Evolutionary conservation across 2,329 filamentous ascomycete species (phyloP), one percentile per base, ranked within the genome.

Genomic region (Pseudocercospora pini-densiflorae): DNA sequence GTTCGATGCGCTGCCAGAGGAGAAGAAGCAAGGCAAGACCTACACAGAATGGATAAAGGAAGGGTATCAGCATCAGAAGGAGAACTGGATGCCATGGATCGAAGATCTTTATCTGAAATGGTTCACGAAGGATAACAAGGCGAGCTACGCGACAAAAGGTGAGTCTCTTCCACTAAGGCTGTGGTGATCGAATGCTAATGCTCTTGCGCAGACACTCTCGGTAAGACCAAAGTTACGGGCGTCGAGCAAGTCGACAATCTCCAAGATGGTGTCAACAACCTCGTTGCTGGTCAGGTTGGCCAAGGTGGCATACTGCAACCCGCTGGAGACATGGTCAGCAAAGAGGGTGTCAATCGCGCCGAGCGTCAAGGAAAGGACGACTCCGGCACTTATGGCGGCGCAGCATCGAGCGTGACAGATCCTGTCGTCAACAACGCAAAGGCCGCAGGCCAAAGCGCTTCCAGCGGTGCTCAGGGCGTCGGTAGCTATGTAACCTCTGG

Each of bases 91-190:
- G 76, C 90, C 90, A 0, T 92, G 90, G 90, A 81, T 92, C 64
- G 90, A 93, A 78, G 90, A 93, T 77, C 78, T 88, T 66, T 92
- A 91, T 77, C 84, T 93, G 29, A 83, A 84, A 61, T 92, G 87
- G 83, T 92, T 92, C 78, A 91, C 89, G 73, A 90, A 89, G 69
- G 89, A 92, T 75, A 93, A 93, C 84, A 92, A 93, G 79, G 86
- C 89, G 5, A 89, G 86, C 76, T 92, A 92, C 74, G 82, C 87
- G 5, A 85, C 89, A 1, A 92, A 90, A 79, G 85, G 90, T 91
- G 77, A 36, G 81, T 36, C 12, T 23, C 77, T 47, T 5, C 9
- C n/a, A 43, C 2, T 9, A 16, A 33, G 24, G 10, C 9, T 21
- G 19, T 5, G 2, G 1, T 16, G 24, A 1, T 23, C 24, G 33